These are phyloP conservation scores for Betula pendula DNA, from an alignment of 306 rosid species.

Conservation along the genomic window DNA sequence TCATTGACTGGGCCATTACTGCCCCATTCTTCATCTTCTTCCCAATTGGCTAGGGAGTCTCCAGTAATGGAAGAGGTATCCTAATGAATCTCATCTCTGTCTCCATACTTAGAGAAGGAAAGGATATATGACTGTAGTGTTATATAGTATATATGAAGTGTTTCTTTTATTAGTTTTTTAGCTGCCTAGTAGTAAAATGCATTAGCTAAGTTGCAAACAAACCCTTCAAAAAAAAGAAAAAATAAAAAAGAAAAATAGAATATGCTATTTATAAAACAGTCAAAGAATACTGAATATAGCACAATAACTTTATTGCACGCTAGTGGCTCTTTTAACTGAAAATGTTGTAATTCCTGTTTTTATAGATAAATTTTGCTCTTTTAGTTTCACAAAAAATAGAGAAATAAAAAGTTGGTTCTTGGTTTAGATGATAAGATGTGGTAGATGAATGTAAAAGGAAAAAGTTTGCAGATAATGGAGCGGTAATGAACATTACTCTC, in stretches of 20 bases:
- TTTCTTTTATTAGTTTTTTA: neutral
- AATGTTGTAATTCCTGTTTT: neutral
- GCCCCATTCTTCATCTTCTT: conserved; percentile 74
- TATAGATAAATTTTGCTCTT: no score
- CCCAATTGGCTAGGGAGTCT: conserved; percentile 79
- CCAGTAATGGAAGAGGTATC: conserved; percentile 84
- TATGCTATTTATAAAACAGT: neutral
- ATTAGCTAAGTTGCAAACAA: neutral
- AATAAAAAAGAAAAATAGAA: neutral
- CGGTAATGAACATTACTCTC: neutral
- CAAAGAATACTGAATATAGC: neutral
- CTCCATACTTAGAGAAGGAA: neutral
- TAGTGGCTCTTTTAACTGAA: neutral
- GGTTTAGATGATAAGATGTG: neutral
- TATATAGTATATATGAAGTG: neutral
- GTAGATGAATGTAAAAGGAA: neutral
- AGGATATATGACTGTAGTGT: conserved; percentile 9
- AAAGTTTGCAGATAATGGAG: neutral
- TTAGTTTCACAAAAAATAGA: no score
- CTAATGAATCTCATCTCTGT: conserved; percentile 19
- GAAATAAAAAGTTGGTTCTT: no score
- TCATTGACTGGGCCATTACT: conserved; percentile 73
- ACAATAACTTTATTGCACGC: neutral
- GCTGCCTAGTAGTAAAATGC: conserved; percentile 5
- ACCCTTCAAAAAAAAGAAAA: neutral